phyloP scores from a whole-genome alignment of 2,329 filamentous ascomycete species.

The Taxawa tesnikishii region DNA sequence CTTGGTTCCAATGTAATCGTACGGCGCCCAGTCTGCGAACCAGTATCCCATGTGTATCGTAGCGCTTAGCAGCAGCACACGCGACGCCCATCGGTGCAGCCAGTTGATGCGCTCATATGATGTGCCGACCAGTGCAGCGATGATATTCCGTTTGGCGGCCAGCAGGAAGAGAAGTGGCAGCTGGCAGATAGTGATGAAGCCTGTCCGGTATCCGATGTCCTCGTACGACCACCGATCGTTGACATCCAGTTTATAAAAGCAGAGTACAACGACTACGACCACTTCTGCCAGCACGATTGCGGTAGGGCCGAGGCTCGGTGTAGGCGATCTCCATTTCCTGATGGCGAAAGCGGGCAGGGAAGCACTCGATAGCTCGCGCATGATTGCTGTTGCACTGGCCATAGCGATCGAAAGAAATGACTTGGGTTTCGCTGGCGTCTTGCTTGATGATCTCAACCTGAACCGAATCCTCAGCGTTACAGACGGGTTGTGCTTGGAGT shows the following conservation, averaged over 20 bases:
- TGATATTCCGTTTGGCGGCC: slow-evolving; percentile 42
- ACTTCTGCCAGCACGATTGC: slow-evolving; percentile 33
- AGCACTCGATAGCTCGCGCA: slow-evolving; percentile 40
- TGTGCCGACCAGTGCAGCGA: slow-evolving; percentile 50
- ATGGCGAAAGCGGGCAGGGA: slow-evolving; percentile 23
- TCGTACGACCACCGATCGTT: slow-evolving; percentile 39
- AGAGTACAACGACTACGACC: slow-evolving; percentile 40
- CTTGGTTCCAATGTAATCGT: slow-evolving; percentile 47
- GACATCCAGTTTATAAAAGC: slow-evolving; percentile 43
- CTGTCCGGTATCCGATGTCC: slow-evolving; percentile 43
- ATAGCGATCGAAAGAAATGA: slow-evolving; percentile 32
- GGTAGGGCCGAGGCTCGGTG: slow-evolving; percentile 24
- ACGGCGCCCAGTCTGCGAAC: slow-evolving; percentile 49
- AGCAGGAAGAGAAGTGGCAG: slow-evolving; percentile 44
- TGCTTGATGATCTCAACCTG: slow-evolving; percentile 33
- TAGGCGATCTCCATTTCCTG: slow-evolving; percentile 23
- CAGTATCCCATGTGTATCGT: slow-evolving; percentile 61
- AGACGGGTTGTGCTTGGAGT: slow-evolving; percentile 2
- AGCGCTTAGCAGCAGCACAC: slow-evolving; percentile 55
- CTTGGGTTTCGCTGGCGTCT: slow-evolving; percentile 41
- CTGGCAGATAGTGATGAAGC: slow-evolving; percentile 40
- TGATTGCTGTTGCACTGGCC: slow-evolving; percentile 42
- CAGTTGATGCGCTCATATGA: slow-evolving; percentile 61
- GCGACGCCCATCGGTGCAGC: slow-evolving; percentile 60
- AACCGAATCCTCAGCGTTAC: not conserved